Evolutionary conservation across 2,329 filamentous ascomycete genomes (phyloP).

Genomic region (Fusarium armeniacum): DNA sequence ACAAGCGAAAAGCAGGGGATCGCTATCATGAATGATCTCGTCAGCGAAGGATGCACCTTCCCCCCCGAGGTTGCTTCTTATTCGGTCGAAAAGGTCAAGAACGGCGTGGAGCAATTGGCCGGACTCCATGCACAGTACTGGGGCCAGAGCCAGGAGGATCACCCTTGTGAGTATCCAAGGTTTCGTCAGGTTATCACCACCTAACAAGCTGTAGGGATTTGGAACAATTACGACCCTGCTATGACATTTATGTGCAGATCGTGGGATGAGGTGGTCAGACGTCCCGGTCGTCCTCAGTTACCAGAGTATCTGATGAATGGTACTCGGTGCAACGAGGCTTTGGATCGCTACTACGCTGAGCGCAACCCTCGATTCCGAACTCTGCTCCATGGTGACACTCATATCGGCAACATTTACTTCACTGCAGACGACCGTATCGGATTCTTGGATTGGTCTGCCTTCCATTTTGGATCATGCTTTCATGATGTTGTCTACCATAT

Average conservation of each 20-base stretch:
- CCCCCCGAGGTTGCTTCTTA: conserved; percentile 52
- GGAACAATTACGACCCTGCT: conserved; percentile 57
- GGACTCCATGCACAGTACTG: conserved; percentile 58
- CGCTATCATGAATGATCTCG: conserved; percentile 56
- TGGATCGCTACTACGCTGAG: conserved; percentile 55
- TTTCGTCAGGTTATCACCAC: rapidly evolving
- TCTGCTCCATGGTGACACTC: conserved; percentile 60
- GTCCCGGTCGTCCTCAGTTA: conserved; percentile 51
- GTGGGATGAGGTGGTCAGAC: conserved; percentile 52
- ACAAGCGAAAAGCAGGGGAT: conserved; percentile 55
- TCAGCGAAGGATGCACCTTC: conserved; percentile 53
- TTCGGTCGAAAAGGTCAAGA: conserved; percentile 52
- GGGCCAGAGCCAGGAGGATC: conserved; percentile 49
- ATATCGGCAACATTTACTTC: conserved; percentile 61
- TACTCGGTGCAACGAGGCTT: conserved; percentile 52
- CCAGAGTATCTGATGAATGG: conserved; percentile 57
- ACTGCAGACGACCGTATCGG: conserved; percentile 53
- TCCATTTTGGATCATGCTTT: conserved; percentile 59
- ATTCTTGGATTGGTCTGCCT: conserved; percentile 60
- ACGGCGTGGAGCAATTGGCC: conserved; percentile 58
- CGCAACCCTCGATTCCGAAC: conserved; percentile 57
- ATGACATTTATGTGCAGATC: conserved; percentile 53
- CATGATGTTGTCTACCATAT: conserved; percentile 61
- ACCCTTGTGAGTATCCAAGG: conserved; percentile 43
- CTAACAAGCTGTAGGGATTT: conserved; percentile 42